Evolutionary conservation across 2,329 filamentous ascomycete genomes (phyloP), one percentile per base, ranked within the genome.

Genomic region (Phaeosphaeriaceae sp.): DNA sequence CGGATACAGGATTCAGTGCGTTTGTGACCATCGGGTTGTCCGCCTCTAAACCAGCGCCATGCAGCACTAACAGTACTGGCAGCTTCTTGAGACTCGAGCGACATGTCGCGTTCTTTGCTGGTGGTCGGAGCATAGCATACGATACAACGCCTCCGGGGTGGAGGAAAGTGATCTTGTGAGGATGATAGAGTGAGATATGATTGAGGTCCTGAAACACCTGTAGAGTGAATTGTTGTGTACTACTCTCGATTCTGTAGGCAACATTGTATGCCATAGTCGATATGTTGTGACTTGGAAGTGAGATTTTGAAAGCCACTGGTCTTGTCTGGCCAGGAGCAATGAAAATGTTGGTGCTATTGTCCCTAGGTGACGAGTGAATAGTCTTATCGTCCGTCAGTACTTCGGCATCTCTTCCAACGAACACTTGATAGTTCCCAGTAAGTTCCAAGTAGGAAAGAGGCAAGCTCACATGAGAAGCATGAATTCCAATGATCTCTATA

Each of bases 31-130:
- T 61, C 12, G 75, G 65, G 46, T 70, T 76, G 49, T 81, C 79
- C 23, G 78, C 81, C 52, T 85, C 81, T 9, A 85, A 66, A 0
- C 82, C 83, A 26, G 83, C 83, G 11, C 83, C 83, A 66, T 85
- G 83, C 13, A 85, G 67, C 21, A 67, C 71, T 16, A 85, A 55
- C 12, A 85, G 65, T 3, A 85, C 62, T 5, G 82, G 81, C 8
- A 81, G 55, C 2, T 55, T 62, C 7, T 50, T 46, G 3, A 50
- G 48, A 6, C 42, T 49, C 9, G 56, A 16, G 7, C 44, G 20
- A 43, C 69, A 73, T 4, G 64, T 64, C 13, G 70, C 70, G 47
- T 76, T 74, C 30, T 60, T 54, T 0, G 79, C 77, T 8, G 83
- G 83, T 20, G 82, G 76, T n/a, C 80, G 75, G 32, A 85, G 68